A percentile compares a stretch with the other conserved stretches of the same genome.
These are phyloP conservation scores for Globisporangium nodosum DNA, from an alignment of 352 stramenopile genomes.

Conservation along the genomic window DNA sequence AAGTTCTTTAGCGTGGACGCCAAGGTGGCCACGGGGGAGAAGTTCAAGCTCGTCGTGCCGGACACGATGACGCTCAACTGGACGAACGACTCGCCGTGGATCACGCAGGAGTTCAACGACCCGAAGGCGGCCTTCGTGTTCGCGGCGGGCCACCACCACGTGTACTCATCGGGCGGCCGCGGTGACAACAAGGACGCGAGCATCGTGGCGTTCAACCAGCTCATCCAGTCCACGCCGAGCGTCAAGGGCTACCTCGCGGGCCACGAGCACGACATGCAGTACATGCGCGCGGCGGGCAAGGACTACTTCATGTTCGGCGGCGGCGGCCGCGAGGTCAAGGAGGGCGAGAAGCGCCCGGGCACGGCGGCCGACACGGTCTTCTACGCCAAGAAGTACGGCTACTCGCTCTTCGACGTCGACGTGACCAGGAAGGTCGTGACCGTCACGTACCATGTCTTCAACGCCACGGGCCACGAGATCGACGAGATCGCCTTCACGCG, in stretches of 20 bases:
- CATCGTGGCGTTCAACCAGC: slow-evolving; percentile 6
- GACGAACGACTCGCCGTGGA: slow-evolving; percentile 19
- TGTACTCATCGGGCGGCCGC: slow-evolving; percentile 11
- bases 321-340: slow-evolving; percentile 6
- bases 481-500: too few species aligned
- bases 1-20: slow-evolving; percentile 29
- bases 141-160: background rate
- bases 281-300: slow-evolving; percentile 1
- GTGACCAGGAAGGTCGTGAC: slow-evolving; percentile 4
- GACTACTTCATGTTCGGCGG: slow-evolving; percentile 16
- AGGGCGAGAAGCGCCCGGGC: slow-evolving; percentile 4
- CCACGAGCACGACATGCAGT: slow-evolving; percentile 15
- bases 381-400: slow-evolving; percentile 10
- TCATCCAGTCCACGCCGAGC: slow-evolving; percentile 6
- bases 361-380: slow-evolving; percentile 9
- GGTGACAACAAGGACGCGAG: slow-evolving; percentile 12
- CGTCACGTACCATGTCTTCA: slow-evolving; percentile 8
- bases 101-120: slow-evolving; percentile 18
- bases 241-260: slow-evolving; percentile 8
- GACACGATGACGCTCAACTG: slow-evolving; percentile 28
- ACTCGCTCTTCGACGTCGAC: slow-evolving; percentile 10
- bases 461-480: too few species aligned
- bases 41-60: slow-evolving; percentile 24
- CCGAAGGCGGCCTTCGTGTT: slow-evolving; percentile 1
- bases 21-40: slow-evolving; percentile 14